Percentiles rank a stretch among this genome's conserved stretches.
Evolutionary conservation across 495 filamentous ascomycete species (phyloP).

Genomic region (Penicillium bovifimosum): DNA sequence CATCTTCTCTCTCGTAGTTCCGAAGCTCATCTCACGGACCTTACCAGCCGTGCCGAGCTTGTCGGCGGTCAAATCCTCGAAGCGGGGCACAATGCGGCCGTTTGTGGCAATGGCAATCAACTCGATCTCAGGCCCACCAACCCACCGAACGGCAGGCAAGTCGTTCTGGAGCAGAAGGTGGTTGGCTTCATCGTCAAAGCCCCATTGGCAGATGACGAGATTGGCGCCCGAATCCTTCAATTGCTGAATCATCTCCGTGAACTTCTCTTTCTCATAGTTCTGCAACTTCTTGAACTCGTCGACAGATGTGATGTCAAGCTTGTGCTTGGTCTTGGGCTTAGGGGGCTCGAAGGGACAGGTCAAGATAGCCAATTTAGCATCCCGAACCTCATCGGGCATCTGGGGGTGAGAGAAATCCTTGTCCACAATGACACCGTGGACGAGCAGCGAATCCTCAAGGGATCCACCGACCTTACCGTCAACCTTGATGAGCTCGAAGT

Average conservation of each 20-base stretch:
- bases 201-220: conserved; percentile 98
- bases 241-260: conserved; percentile 96
- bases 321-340: conserved; percentile 99
- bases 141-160: conserved; percentile 94
- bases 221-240: conserved; percentile 98
- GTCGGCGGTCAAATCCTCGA: conserved; percentile 84
- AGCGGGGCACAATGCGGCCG: conserved; percentile 92
- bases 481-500: conserved; percentile 99
- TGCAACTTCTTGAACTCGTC: conserved; percentile 98
- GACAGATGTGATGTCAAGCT: conserved; percentile 94
- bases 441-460: conserved; percentile 89
- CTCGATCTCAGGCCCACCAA: conserved; percentile 97
- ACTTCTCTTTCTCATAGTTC: conserved; percentile 90
- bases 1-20: conserved; percentile 98
- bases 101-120: conserved; percentile 98
- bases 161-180: conserved; percentile 94
- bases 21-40: conserved; percentile 92
- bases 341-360: conserved; percentile 99
- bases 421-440: conserved; percentile 97
- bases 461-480: conserved; percentile 96
- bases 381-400: conserved; percentile 89
- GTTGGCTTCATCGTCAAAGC: conserved; percentile 98
- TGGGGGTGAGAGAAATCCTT: conserved; percentile 99
- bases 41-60: conserved; percentile 89
- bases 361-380: conserved; percentile 95